phyloP scores from a whole-genome alignment of 192 early-diverging fungal genomes.

The Dispira parvispora region DNA sequence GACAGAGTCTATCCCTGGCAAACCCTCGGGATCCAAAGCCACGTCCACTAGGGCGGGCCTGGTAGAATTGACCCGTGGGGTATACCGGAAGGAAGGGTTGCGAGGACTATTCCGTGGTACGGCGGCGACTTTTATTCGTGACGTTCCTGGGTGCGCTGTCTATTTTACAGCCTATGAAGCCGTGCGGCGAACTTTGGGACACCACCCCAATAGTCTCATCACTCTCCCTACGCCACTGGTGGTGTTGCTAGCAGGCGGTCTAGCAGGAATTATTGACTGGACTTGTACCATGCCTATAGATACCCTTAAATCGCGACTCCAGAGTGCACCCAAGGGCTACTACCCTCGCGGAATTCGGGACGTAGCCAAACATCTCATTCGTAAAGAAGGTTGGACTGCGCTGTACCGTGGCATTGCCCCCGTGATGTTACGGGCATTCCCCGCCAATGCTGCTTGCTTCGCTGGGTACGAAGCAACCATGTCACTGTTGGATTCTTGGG shows the following conservation, averaged over 20 bases:
- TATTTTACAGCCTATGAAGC: conserved; percentile 8
- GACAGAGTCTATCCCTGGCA: background rate
- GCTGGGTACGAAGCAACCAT: conserved; percentile 11
- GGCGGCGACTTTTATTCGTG: background rate
- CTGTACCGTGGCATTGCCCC: conserved; percentile 13
- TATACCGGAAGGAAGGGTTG: conserved; percentile 1
- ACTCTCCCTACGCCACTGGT: background rate
- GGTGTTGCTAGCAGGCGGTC: conserved; percentile 13
- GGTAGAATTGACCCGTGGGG: background rate
- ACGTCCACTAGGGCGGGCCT: background rate
- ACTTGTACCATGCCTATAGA: conserved; percentile 14
- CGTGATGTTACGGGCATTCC: conserved; percentile 13
- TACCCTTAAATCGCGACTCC: conserved; percentile 14
- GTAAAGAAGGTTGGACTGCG: conserved; percentile 3
- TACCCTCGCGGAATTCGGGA: conserved; percentile 14
- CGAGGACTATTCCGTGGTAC: conserved; percentile 7
- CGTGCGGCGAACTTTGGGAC: background rate
- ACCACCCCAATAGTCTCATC: background rate
- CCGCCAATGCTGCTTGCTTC: conserved; percentile 12
- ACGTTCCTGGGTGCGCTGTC: conserved; percentile 8
- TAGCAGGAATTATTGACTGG: conserved; percentile 14
- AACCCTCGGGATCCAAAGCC: background rate
- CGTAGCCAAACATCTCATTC: conserved; percentile 2
- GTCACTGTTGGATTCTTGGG: background rate
- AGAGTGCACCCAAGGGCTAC: conserved; percentile 12